Conservation (phyloP, 2,329 filamentous ascomycete species). For the Xylaria sp. region DNA sequence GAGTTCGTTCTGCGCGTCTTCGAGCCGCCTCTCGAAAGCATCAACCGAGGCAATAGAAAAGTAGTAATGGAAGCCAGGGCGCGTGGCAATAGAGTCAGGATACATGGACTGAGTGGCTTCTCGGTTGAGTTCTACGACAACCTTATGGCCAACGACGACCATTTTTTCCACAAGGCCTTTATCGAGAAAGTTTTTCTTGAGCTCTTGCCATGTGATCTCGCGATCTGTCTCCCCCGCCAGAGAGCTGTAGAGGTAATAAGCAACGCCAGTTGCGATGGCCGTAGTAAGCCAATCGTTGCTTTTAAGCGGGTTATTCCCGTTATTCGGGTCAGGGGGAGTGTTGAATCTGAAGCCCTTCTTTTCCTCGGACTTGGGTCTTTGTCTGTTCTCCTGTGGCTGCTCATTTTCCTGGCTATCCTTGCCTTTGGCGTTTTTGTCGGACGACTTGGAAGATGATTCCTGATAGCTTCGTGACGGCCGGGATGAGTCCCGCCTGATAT, state of each 20-base stretch:
- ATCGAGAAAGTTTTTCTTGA: slow-evolving; percentile 90
- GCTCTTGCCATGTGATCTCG: slow-evolving; percentile 98
- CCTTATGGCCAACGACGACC: slow-evolving; percentile 76
- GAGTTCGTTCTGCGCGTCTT: slow-evolving; percentile 86
- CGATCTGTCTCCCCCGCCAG: slow-evolving; percentile 52
- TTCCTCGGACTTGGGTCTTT: slow-evolving; percentile 15
- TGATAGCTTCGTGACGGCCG: slow-evolving; percentile 23
- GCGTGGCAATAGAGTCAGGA: slow-evolving; percentile 73
- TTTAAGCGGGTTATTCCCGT: slow-evolving; percentile 26
- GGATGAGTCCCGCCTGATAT: too few relatives aligned
- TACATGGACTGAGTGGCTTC: slow-evolving; percentile 75
- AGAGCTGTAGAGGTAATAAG: slow-evolving; percentile 53
- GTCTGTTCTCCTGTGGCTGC: slow-evolving; percentile 26
- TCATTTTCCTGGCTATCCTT: slow-evolving; percentile 28
- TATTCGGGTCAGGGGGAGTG: slow-evolving; percentile 23
- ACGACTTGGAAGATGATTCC: slow-evolving; percentile 15
- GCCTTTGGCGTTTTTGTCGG: background rate
- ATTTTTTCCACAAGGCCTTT: slow-evolving; percentile 96
- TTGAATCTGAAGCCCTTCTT: slow-evolving; percentile 37
- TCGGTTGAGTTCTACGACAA: slow-evolving; percentile 80
- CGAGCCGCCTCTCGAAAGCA: slow-evolving; percentile 86
- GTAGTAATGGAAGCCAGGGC: slow-evolving; percentile 80
- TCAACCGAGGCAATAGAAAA: slow-evolving; percentile 97
- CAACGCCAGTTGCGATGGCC: slow-evolving; percentile 57
- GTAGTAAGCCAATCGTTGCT: slow-evolving; percentile 48